Evolutionary conservation across 2,329 filamentous ascomycete genomes (phyloP), one percentile per base, ranked within the genome.

Genomic region (Alternaria atra): DNA sequence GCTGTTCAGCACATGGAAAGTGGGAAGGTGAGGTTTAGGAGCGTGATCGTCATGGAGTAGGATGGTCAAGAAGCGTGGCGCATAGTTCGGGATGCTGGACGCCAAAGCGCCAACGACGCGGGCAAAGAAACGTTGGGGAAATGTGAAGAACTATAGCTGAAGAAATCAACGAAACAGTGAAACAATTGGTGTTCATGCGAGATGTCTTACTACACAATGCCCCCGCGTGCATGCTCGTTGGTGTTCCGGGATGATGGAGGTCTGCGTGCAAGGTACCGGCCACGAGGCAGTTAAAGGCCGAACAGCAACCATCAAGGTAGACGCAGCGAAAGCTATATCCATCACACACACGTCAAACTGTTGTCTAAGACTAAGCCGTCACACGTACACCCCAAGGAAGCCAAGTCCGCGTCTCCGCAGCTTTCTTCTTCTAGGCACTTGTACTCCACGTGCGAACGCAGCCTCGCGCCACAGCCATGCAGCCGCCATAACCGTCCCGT

Each of bases 11-110:
- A 83, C 55, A 85, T 86, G 84, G 44, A 80, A 56, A 80, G 73
- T 32, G 83, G 83, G 8, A 83, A 81, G 61, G 83, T 83, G 12
- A 77, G 84, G 56, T 86, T 87, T 70, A 79, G 84, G 59, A 76
- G 78, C 15, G 85, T 87, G 2, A 71, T 86, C 48, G 81, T 80
- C 6, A 84, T 85, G 81, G 73, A 77, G 50, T 82, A 50, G 27
- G 74, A 53, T 10, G 13, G 5, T 2, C 5, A 48, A 20, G 47
- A 23, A 20, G 46, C 13, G 4, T 9, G 4, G 12, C n/a, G 12
- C 35, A 20, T 12, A 25, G 29, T 30, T 30, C 30, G 8, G 51
- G 17, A 34, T 35, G 25, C 17, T 46, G 44, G 20, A 35, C 46
- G 46, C 32, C 30, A 34, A 25, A 30, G 34, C 30, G 46, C 46